A percentile compares a stretch with the other conserved stretches of the same genome.
phyloP scores from a whole-genome alignment of 371 early-diverging fungal genomes.

The Apophysomyces trapeziformis region DNA sequence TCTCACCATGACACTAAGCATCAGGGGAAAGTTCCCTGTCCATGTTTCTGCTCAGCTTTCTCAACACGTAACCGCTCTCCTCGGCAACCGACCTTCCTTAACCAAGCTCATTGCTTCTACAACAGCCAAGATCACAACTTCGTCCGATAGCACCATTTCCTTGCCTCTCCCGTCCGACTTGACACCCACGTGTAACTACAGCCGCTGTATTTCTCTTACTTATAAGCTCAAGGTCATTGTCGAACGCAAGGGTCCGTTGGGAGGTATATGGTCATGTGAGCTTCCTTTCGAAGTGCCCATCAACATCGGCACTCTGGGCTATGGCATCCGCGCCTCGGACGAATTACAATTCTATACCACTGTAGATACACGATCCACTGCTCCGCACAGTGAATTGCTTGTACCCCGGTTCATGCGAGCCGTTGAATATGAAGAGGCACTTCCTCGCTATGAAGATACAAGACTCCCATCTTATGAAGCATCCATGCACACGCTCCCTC shows the following conservation, averaged over 20 bases:
- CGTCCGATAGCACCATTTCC: slow-evolving; percentile 11
- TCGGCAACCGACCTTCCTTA: background rate
- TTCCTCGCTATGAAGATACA: slow-evolving; percentile 35
- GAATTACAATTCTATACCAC: slow-evolving; percentile 22
- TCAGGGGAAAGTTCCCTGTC: background rate
- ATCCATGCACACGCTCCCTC: background rate
- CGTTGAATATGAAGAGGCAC: slow-evolving; percentile 37
- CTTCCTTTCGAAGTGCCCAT: slow-evolving; percentile 29
- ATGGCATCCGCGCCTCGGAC: slow-evolving; percentile 38
- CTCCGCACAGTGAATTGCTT: background rate
- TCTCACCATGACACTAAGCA: slow-evolving; percentile 12
- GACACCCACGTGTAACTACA: slow-evolving; percentile 37
- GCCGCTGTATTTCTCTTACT: slow-evolving; percentile 25
- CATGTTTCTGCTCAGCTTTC: slow-evolving; percentile 6
- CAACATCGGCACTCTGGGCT: slow-evolving; percentile 43
- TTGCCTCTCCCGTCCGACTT: slow-evolving; percentile 29
- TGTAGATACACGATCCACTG: slow-evolving; percentile 2
- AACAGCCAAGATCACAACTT: slow-evolving; percentile 6
- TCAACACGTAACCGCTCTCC: slow-evolving; percentile 16
- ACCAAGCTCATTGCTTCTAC: slow-evolving; percentile 5
- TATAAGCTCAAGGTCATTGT: slow-evolving; percentile 31
- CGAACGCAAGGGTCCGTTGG: slow-evolving; percentile 17
- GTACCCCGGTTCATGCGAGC: slow-evolving; percentile 33
- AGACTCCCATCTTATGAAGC: slow-evolving; percentile 17
- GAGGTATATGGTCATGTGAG: slow-evolving; percentile 20